phyloP scores from a whole-genome alignment of 2,329 filamentous ascomycete species.

The Venturiaceae sp. region DNA sequence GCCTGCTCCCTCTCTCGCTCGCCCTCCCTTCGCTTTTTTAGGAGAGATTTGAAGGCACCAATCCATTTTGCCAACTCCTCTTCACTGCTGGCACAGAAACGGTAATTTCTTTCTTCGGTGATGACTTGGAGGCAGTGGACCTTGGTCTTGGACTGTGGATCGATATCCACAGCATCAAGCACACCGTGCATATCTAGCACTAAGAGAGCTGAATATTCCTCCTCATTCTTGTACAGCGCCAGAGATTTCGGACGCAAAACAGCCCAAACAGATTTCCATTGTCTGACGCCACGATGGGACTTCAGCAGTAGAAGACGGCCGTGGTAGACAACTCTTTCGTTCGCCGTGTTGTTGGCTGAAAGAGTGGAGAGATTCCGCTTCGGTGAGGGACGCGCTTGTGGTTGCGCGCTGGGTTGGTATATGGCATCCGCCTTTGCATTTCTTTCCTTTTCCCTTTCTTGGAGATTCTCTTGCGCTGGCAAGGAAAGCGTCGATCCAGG shows the following conservation, averaged over 20 bases:
- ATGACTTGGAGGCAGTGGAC: slow-evolving; percentile 85
- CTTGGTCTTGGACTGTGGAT: slow-evolving; percentile 78
- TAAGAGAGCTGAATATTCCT: slow-evolving; percentile 78
- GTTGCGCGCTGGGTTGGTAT: slow-evolving; percentile 35
- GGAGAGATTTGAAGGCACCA: slow-evolving; percentile 80
- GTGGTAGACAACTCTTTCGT: slow-evolving; percentile 87
- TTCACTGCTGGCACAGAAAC: slow-evolving; percentile 58
- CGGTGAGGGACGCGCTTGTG: slow-evolving; percentile 20
- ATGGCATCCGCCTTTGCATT: slow-evolving; percentile 4
- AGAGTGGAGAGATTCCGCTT: slow-evolving; percentile 52
- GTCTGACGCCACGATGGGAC: slow-evolving; percentile 70
- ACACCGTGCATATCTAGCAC: slow-evolving; percentile 71
- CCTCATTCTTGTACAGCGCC: slow-evolving; percentile 84
- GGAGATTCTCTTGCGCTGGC: slow-evolving; percentile 2
- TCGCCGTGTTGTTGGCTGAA: slow-evolving; percentile 43
- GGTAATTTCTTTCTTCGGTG: slow-evolving; percentile 65
- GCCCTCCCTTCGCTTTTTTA: slow-evolving; percentile 54
- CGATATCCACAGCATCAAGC: slow-evolving; percentile 86
- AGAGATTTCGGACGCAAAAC: slow-evolving; percentile 79
- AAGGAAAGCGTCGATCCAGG: slow-evolving; percentile 41
- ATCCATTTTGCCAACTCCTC: slow-evolving; percentile 75
- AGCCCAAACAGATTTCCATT: slow-evolving; percentile 94
- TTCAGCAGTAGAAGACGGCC: slow-evolving; percentile 81
- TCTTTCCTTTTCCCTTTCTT: neutral
- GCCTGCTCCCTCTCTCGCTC: neutral